phyloP scores from a whole-genome alignment of 2,329 filamentous ascomycete species.

The Scopulariopsis brevicaulis region DNA sequence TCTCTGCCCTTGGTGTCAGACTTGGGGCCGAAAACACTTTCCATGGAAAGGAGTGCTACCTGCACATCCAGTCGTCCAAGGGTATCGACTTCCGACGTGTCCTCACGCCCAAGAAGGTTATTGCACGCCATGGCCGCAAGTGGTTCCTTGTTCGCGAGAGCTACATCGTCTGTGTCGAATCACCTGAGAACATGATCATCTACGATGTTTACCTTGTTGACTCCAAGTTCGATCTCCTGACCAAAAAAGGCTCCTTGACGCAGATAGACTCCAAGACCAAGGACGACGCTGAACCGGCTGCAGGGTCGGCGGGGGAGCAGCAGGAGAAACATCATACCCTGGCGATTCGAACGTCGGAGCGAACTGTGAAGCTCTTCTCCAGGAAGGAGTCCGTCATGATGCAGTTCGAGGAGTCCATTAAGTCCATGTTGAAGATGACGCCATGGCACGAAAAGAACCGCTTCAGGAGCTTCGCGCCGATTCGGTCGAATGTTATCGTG shows the following conservation, averaged over 20 bases:
- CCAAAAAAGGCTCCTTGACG: constrained; percentile 51
- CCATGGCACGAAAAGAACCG: constrained; percentile 75
- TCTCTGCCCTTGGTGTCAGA: constrained; percentile 87
- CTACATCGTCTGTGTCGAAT: constrained; percentile 97
- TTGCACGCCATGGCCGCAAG: constrained; percentile 76
- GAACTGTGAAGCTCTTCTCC: constrained; percentile 82
- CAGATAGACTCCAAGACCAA: constrained; percentile 48
- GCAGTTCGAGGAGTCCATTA: constrained; percentile 91
- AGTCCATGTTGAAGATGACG: constrained; percentile 72
- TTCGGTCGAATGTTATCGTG: constrained; percentile 75
- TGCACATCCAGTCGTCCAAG: constrained; percentile 86
- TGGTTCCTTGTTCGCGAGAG: constrained; percentile 98
- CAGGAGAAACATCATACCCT: constrained; percentile 64
- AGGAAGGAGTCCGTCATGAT: constrained; percentile 80
- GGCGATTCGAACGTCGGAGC: constrained; percentile 81
- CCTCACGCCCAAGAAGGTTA: constrained; percentile 66
- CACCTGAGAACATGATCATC: constrained; percentile 95
- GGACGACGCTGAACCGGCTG: constrained; percentile 7
- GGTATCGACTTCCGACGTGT: constrained; percentile 78
- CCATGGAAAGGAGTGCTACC: constrained; percentile 91
- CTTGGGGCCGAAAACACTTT: constrained; percentile 93
- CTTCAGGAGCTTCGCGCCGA: constrained; percentile 88
- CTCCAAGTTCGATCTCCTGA: constrained; percentile 70
- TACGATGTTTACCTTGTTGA: constrained; percentile 99
- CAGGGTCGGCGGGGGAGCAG: constrained; percentile 3